Base-by-base conservation (phyloP, 257 asterid species). In the Striga asiatica region DNA sequence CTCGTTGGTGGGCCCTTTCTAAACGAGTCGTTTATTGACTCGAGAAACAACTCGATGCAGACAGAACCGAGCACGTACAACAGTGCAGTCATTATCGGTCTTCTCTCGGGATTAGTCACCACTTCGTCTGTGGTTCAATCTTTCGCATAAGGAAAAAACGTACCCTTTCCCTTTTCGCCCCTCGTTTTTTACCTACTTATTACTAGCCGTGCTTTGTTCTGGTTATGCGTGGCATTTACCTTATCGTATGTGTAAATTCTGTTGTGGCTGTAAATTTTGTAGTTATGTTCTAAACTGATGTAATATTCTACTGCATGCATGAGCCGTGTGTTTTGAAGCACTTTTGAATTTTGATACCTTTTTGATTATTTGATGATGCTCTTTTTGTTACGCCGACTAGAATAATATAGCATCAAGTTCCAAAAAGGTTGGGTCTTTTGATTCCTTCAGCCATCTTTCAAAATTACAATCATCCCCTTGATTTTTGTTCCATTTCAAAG, bases 1-100 rank as follows among this genome's bases (percentile, higher is more conserved):
- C 83, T 91, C 3, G 97, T 91, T 4, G 98, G 98, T 0, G 98
- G 98, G 16, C 98, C 98, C 0, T 91, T 87, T 54, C 75, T 72
- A 1, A 87, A 91, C 52, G 98, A 86, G 68, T 67, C 96, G 0
- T 91, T 67, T 31, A 56, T 80, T 2, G 98, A 91, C 55, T 71
- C 78, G n/a, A 80, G 98, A 66, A 87, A 91, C 81, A 91, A 91
- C 64, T 77, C 95, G 3, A 82, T 84, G 94, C 98, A 87, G 62
- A 78, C 75, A 0, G 97, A 91, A 62, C 98, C 97, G 12, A 87
- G 81, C 74, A 87, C 95, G 0, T 84, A 91, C 66, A 87, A 87
- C 60, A 71, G 88, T 61, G 96, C 98, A 1, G 76, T 81, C 54
- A 58, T 87, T 0, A 74, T 91, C 9, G 98, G 83, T 20, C 95